phyloP scores from a whole-genome alignment of 2,329 filamentous ascomycete genomes.

The Colletotrichum melonis region DNA sequence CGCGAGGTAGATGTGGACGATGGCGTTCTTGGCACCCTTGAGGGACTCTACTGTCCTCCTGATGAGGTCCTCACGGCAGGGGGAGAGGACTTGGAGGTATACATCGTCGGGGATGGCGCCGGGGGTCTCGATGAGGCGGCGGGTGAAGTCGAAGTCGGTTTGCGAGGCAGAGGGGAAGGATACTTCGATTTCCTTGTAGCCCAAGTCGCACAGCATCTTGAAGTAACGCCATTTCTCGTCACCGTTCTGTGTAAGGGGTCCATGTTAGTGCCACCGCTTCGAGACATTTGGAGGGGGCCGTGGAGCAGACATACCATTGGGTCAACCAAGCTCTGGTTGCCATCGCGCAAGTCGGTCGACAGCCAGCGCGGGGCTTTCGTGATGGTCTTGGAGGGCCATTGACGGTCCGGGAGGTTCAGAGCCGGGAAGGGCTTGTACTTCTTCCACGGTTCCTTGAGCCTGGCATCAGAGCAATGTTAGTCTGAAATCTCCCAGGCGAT shows the following conservation, averaged over 20 bases:
- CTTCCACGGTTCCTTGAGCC: constrained; percentile 36
- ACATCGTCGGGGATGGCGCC: constrained; percentile 89
- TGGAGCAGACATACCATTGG: constrained; percentile 78
- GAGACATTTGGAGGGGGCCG: not conserved
- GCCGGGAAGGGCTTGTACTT: constrained; percentile 38
- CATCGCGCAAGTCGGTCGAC: constrained; percentile 77
- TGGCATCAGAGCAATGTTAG: constrained; percentile 7
- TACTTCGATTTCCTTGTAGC: constrained; percentile 98
- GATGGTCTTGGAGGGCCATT: constrained; percentile 87
- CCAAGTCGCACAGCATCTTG: constrained; percentile 90
- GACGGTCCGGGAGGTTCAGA: constrained; percentile 68
- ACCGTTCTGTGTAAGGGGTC: constrained; percentile 72
- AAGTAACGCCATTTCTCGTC: constrained; percentile 97
- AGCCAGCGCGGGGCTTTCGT: constrained; percentile 92
- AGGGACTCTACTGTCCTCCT: constrained; percentile 88
- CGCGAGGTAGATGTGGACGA: constrained; percentile 95
- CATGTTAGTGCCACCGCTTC: constrained; percentile 5
- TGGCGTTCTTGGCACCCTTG: constrained; percentile 89
- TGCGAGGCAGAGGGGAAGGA: constrained; percentile 95
- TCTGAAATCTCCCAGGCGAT: not conserved
- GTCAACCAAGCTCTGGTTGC: constrained; percentile 92
- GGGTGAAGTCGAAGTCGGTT: constrained; percentile 96
- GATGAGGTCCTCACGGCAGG: constrained; percentile 93
- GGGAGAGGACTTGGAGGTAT: constrained; percentile 90
- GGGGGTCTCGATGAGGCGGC: constrained; percentile 85